Percentiles rank a stretch among this genome's conserved stretches.
Evolutionary conservation across 2,329 filamentous ascomycete species (phyloP).

Genomic region (Fusarium verrucosum): DNA sequence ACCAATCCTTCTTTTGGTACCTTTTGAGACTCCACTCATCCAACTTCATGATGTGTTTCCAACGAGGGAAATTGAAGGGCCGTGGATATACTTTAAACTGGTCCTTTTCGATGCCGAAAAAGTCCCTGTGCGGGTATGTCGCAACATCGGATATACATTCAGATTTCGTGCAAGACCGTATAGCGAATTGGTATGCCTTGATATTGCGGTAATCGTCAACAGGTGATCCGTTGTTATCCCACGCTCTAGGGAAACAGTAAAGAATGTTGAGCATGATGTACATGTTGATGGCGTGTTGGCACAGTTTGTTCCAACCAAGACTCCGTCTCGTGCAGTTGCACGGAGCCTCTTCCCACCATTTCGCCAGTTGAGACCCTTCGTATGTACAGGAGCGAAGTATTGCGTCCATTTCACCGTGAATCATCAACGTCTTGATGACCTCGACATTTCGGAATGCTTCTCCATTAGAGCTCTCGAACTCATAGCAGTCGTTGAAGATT

Average conservation of each 20-base stretch:
- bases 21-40: not conserved
- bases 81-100: not conserved
- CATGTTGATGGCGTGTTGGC: not conserved
- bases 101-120: not conserved
- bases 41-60: not conserved
- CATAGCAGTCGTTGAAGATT: not conserved
- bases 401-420: slow-evolving; percentile 9
- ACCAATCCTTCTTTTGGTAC: not conserved
- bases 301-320: slow-evolving; percentile 3
- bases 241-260: not conserved
- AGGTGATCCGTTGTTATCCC: not conserved
- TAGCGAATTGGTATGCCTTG: not conserved
- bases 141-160: not conserved
- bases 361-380: not conserved
- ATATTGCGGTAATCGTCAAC: not conserved
- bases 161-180: not conserved
- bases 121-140: slow-evolving; percentile 1
- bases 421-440: not conserved
- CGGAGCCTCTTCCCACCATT: not conserved
- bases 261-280: slow-evolving; percentile 11
- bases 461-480: not conserved
- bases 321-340: not conserved
- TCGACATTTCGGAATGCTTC: slow-evolving; percentile 4
- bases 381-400: not conserved
- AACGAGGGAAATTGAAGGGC: not conserved